Conservation (phyloP, 345 rosid genomes). For the Eucalyptus tenuipes region DNA sequence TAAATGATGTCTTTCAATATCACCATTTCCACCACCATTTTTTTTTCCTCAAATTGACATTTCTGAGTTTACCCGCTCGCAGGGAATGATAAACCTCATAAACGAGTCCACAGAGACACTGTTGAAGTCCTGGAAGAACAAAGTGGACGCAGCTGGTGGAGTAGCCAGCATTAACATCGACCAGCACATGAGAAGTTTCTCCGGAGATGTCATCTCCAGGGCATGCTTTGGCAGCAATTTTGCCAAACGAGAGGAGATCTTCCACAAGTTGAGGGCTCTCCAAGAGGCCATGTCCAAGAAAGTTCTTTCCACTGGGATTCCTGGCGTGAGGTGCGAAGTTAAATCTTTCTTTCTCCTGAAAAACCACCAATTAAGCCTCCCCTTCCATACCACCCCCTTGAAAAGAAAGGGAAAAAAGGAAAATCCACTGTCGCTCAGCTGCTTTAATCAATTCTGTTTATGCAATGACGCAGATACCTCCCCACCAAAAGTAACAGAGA, state of each 20-base stretch:
- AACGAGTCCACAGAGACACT: constrained; percentile 8
- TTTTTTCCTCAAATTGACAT: not conserved
- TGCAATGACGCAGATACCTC: not conserved
- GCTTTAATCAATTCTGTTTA: not conserved
- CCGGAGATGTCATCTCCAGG: constrained; percentile 38
- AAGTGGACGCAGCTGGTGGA: constrained; percentile 11
- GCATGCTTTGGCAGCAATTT: constrained; percentile 39
- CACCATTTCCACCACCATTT: not conserved
- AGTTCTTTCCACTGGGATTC: constrained; percentile 10
- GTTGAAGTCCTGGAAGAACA: constrained; percentile 19
- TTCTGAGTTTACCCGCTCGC: not conserved
- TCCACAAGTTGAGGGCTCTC: constrained; percentile 19
- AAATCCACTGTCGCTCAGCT: not conserved
- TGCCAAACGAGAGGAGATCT: constrained; percentile 19
- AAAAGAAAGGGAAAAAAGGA: not conserved
- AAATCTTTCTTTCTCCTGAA: not conserved
- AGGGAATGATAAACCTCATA: constrained; percentile 25
- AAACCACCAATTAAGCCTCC: not conserved
- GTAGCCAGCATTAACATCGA: constrained; percentile 18
- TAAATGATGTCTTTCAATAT: not conserved
- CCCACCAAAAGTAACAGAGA: constrained; percentile 22
- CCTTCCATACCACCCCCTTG: not conserved
- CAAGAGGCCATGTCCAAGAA: constrained; percentile 21
- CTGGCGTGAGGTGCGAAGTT: constrained; percentile 18
- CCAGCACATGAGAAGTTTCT: constrained; percentile 18